Evolutionary conservation across 78 protist genomes (phyloP).

Genomic region (Anaeramoeba flamelloides): DNA sequence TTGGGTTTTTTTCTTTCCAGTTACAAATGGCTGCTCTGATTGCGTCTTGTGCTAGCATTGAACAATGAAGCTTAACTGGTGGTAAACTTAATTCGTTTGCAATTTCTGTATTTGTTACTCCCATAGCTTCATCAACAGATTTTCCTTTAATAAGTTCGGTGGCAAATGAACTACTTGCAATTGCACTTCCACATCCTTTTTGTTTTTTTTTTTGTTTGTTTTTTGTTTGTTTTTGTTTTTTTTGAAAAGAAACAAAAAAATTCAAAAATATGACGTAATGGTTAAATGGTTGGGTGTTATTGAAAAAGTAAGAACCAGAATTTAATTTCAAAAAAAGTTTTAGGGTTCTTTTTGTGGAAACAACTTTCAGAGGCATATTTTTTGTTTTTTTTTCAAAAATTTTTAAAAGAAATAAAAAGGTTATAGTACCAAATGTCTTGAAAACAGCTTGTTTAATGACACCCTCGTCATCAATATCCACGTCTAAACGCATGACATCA

Average conservation of each 20-base stretch:
- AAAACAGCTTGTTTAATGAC: not conserved
- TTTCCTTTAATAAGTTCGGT: no score
- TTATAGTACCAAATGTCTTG: not conserved
- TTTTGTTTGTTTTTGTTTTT: no score
- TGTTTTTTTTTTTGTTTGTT: conserved; percentile 36
- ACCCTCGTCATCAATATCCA: conserved; percentile 29
- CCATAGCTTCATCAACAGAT: no score
- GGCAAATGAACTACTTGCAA: no score
- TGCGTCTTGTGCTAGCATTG: no score
- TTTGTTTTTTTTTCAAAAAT: not conserved
- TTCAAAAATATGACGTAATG: not conserved
- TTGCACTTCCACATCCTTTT: no score
- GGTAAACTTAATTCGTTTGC: no score
- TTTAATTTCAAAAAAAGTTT: conserved; percentile 30
- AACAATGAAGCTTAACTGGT: no score
- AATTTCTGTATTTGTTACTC: no score
- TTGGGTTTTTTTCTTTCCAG: no score
- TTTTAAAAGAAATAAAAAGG: not conserved
- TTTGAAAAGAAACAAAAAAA: not conserved
- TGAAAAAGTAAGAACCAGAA: conserved; percentile 32
- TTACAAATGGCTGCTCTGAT: no score
- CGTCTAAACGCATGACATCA: conserved; percentile 75
- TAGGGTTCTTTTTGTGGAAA: no score
- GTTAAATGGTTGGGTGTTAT: conserved; percentile 4
- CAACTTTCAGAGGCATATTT: not conserved